A percentile compares a stretch with the other conserved stretches of the same genome.
Evolutionary conservation across 129 eudicot genomes (phyloP).

Genomic region (Flaveria brownii): DNA sequence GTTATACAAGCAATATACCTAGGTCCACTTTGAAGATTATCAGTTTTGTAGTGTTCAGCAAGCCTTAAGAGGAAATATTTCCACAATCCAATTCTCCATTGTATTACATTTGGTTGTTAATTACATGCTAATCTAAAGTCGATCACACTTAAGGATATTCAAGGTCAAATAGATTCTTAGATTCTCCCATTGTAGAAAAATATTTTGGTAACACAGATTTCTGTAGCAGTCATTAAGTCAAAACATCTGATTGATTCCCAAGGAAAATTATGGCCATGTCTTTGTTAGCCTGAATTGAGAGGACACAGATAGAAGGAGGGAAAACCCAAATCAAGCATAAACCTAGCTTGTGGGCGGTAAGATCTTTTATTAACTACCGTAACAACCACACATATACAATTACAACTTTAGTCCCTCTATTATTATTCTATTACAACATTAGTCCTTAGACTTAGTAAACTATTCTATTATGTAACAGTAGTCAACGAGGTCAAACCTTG

Average conservation of each 20-base stretch:
- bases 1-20: background rate
- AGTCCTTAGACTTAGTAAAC: too few species aligned
- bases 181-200: slow-evolving; percentile 19
- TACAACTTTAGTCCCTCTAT: too few species aligned
- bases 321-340: too few species aligned
- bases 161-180: background rate
- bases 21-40: slow-evolving; percentile 6
- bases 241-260: slow-evolving; percentile 8
- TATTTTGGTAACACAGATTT: background rate
- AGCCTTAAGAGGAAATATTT: background rate
- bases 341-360: too few species aligned
- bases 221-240: background rate
- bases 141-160: background rate
- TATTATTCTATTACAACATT: too few species aligned
- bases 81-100: slow-evolving; percentile 17
- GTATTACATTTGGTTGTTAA: slow-evolving; percentile 26
- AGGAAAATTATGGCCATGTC: slow-evolving; percentile 5
- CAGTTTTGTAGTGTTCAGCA: slow-evolving; percentile 11
- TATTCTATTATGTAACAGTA: too few species aligned
- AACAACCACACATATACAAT: too few species aligned
- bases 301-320: too few species aligned
- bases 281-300: too few species aligned
- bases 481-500: too few species aligned
- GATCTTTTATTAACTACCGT: too few species aligned
- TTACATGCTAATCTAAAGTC: slow-evolving; percentile 10